Base-by-base conservation (phyloP, 148 eudicot species). In the Camellia lanceoleosa region DNA sequence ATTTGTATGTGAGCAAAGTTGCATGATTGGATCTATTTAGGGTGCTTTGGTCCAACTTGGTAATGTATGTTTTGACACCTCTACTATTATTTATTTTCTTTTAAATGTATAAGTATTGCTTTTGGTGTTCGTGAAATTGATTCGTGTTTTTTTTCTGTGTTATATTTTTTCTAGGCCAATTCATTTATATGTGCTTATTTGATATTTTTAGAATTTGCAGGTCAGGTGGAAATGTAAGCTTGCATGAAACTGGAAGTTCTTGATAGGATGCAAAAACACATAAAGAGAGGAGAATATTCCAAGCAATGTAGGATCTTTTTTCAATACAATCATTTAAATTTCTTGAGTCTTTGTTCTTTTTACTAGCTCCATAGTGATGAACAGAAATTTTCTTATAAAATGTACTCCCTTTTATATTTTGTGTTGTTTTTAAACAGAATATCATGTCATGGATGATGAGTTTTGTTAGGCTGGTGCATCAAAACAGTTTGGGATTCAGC, bases 31-130 rank as follows among this genome's bases (percentile, higher is more conserved):
- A 71, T n/a, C 5, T 2, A 49, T 9, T 16, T 12, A 5, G 75
- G 7, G 9, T 54, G 43, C 15, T 71, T 71, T 51, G 42, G 58
- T 71, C 41, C 56, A 71, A 23, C 15, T 58, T 14, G 13, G 8
- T 14, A 14, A 11, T 9, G 9, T 58, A 58, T 58, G 41, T 10
- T 43, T 20, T 19, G 46, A 18, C 42, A 71, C 74, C 4, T 51
- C 74, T 20, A 71, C 41, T 71, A 47, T 71, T 71, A 9, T 71
- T 72, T 47, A 47, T 71, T 71, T 71, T 49, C 42, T 71, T 72
- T 51, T 20, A 20, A 30, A 30, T 30, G 38, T 30, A 30, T 19
- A 49, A n/a, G 42, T 19, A 71, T 16, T 71, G 41, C 49, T 15
- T 3, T 13, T 9, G 58, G 15, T 68, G 76, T 4, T 74, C 49